A percentile compares a stretch with the other conserved stretches of the same genome.
Evolutionary conservation across 1,284 basidiomycete species (phyloP).

Genomic region (Pyrrhoderma noxium): DNA sequence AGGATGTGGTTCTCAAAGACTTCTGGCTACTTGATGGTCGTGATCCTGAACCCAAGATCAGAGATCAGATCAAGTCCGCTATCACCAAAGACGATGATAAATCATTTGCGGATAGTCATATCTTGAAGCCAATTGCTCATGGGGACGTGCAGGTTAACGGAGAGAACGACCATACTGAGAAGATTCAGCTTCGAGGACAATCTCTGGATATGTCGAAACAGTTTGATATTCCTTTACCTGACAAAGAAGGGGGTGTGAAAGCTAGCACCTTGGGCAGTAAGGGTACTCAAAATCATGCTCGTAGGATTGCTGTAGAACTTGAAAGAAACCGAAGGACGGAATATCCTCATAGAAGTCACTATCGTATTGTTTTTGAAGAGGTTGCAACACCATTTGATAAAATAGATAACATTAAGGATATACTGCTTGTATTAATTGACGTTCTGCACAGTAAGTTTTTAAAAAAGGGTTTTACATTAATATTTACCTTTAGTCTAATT

Average conservation of each 20-base stretch:
- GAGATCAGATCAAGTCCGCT: not conserved
- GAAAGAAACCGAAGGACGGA: not conserved
- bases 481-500: too few relatives aligned
- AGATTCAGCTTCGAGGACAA: not conserved
- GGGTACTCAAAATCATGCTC: too few relatives aligned
- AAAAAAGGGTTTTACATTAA: too few relatives aligned
- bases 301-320: too few relatives aligned
- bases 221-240: not conserved
- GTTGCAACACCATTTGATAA: too few relatives aligned
- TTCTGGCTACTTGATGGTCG: not conserved
- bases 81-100: not conserved
- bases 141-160: not conserved
- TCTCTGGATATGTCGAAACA: not conserved
- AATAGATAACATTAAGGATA: too few relatives aligned
- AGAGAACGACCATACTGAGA: conserved; percentile 2
- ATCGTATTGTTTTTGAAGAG: conserved; percentile 5
- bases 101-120: not conserved
- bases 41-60: not conserved
- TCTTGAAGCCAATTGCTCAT: not conserved
- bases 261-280: too few relatives aligned
- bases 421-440: too few relatives aligned
- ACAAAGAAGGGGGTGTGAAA: not conserved
- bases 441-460: too few relatives aligned
- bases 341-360: not conserved
- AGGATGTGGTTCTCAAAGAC: not conserved